Base-by-base conservation (phyloP, 1,139 yeast species). In the Pichia sp. region DNA sequence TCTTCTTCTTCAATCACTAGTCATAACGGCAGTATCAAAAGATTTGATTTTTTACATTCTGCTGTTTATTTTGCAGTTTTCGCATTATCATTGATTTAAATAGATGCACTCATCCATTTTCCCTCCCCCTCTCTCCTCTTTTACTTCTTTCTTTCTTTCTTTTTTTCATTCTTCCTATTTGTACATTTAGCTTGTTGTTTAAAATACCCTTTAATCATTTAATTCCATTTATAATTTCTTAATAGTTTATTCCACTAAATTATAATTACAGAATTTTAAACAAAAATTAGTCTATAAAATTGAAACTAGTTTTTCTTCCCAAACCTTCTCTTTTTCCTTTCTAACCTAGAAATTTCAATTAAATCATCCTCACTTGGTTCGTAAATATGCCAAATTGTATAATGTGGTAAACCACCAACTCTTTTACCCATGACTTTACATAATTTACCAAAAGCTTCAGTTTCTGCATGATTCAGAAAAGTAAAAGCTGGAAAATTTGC, bases 331-430 rank as follows among this genome's bases (percentile, higher is more conserved):
- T 73, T 79, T 58, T 71, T 77, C 63, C 89, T 72, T 62, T 77
- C 94, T 67, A 74, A 71, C 58, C 72, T 70, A 2, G 85, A 82
- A 40, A 85, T 84, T 54, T 79, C 77, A 56, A 73, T 71, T 48
- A 86, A 67, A 62, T 89, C 96, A 56, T 89, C 96, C 59, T 84
- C 95, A 64, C 95, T 84, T 31, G 94, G 89, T 56, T 84, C 95
- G 61, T 79, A 80, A 42, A 80, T 78, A 59, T 80, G 88, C 95
- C 95, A 84, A 33, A 85, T 69, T 1, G 89, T 84, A 58, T 85
- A 85, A 64, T 85, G 89, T 20, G 94, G 94, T 52, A 84, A 69
- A 0, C 95, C 95, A 38, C 86, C 88, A 28, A 85, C 93, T 46
- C 66, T 67, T 62, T 74, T 82, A 9, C 93, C 93, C 82, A 84